These are phyloP conservation scores for Auricularia cornea DNA, from an alignment of 768 basidiomycete species.

Conservation along the genomic window DNA sequence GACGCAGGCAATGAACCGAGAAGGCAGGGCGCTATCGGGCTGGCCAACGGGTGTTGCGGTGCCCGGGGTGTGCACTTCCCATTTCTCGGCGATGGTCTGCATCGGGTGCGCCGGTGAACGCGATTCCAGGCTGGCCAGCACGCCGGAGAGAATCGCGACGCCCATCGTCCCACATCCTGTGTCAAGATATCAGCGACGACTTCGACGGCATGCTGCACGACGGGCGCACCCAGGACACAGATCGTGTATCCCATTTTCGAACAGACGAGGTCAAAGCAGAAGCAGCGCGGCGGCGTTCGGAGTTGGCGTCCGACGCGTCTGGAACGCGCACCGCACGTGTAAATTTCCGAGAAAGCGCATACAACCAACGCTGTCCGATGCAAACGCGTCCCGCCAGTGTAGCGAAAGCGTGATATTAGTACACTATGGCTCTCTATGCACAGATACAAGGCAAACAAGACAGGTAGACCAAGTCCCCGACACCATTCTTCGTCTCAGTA, in stretches of 20 bases:
- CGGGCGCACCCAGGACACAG: conserved; percentile 62
- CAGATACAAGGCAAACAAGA: too few species aligned
- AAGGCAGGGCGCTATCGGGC: conserved; percentile 64
- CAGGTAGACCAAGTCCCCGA: too few species aligned
- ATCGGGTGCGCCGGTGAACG: conserved; percentile 29
- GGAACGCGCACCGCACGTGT: neutral
- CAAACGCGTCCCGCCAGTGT: too few species aligned
- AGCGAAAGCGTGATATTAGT: too few species aligned
- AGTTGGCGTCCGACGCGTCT: neutral
- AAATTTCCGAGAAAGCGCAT: neutral
- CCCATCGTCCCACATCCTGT: conserved; percentile 99
- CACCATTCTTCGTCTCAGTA: neutral
- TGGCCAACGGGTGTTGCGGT: conserved; percentile 56
- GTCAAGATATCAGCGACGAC: conserved; percentile 14
- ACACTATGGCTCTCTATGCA: too few species aligned
- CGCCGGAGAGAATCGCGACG: conserved; percentile 87
- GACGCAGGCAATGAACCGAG: conserved; percentile 82
- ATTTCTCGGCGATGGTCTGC: conserved; percentile 32
- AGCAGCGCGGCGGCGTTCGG: neutral
- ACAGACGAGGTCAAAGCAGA: neutral
- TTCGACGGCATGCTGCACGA: neutral
- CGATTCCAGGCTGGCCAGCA: conserved; percentile 73
- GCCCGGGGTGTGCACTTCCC: conserved; percentile 65
- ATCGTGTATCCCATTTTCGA: conserved; percentile 81
- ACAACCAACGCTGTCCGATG: neutral